Evolutionary conservation across 768 basidiomycete genomes (phyloP).

Genomic region (Leccinum pellstonianum): DNA sequence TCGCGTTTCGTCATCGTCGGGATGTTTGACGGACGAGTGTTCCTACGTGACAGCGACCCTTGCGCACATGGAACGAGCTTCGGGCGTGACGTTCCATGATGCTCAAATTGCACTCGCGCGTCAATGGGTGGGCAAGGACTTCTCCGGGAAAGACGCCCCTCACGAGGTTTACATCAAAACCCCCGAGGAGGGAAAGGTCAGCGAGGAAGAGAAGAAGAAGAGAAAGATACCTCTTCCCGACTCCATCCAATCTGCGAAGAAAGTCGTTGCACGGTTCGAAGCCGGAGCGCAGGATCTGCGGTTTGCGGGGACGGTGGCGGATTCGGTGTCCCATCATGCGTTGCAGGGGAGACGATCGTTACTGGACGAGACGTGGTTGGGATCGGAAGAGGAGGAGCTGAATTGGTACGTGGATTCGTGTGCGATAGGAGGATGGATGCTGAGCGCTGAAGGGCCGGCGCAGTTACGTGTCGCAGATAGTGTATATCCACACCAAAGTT

Average conservation of each 20-base stretch:
- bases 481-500: conserved; percentile 85
- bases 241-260: conserved; percentile 62
- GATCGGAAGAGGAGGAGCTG: conserved; percentile 79
- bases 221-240: conserved; percentile 68
- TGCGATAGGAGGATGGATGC: not conserved
- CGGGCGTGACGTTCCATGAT: conserved; percentile 78
- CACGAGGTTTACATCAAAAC: conserved; percentile 59
- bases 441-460: conserved; percentile 7
- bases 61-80: conserved; percentile 64
- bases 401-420: conserved; percentile 54
- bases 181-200: conserved; percentile 47
- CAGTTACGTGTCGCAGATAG: conserved; percentile 76
- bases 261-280: conserved; percentile 73
- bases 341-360: conserved; percentile 60
- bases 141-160: conserved; percentile 35
- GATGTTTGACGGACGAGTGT: conserved; percentile 22
- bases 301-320: conserved; percentile 64
- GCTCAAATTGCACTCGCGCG: conserved; percentile 85
- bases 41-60: conserved; percentile 35
- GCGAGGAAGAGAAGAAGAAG: conserved; percentile 54
- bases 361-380: conserved; percentile 81
- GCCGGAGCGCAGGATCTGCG: conserved; percentile 52
- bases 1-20: conserved; percentile 5
- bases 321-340: conserved; percentile 81
- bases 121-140: conserved; percentile 63